phyloP scores from a whole-genome alignment of 805 yeast genomes.

The Candida chilensis region DNA sequence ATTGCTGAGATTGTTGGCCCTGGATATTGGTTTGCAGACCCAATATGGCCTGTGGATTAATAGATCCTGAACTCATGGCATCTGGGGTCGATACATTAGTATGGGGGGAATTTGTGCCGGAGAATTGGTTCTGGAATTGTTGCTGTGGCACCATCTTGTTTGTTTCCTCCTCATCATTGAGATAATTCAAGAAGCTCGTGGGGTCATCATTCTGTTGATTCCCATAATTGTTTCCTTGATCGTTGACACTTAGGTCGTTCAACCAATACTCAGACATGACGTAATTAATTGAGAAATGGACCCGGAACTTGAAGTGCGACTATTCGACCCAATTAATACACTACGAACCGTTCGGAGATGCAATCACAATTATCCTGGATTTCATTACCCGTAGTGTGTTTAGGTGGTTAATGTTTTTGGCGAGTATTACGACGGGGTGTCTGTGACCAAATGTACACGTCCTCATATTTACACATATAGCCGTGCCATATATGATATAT shows the following conservation, averaged over 20 bases:
- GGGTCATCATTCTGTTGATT: not conserved
- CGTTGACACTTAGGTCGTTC: not conserved
- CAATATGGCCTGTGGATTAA: not conserved
- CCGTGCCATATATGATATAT: too few species aligned
- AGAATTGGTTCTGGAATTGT: not conserved
- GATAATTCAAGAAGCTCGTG: not conserved
- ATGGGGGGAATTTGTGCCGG: not conserved
- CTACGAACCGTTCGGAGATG: too few species aligned
- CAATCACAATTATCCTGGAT: too few species aligned
- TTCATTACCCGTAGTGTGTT: too few species aligned
- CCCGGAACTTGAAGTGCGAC: too few species aligned
- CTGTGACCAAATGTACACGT: too few species aligned
- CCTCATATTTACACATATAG: too few species aligned
- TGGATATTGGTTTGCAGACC: conserved; percentile 1
- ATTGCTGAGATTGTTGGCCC: too few species aligned
- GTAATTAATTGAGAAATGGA: not conserved
- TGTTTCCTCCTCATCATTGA: not conserved
- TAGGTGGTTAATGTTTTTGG: too few species aligned
- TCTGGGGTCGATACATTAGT: not conserved
- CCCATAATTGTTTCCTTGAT: not conserved
- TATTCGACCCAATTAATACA: too few species aligned
- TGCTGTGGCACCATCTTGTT: not conserved
- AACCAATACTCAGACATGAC: conserved; percentile 1
- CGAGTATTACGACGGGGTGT: too few species aligned
- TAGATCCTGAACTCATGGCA: not conserved